phyloP scores from a whole-genome alignment of 352 stramenopile species.

The Phytophthora gonapodyides region DNA sequence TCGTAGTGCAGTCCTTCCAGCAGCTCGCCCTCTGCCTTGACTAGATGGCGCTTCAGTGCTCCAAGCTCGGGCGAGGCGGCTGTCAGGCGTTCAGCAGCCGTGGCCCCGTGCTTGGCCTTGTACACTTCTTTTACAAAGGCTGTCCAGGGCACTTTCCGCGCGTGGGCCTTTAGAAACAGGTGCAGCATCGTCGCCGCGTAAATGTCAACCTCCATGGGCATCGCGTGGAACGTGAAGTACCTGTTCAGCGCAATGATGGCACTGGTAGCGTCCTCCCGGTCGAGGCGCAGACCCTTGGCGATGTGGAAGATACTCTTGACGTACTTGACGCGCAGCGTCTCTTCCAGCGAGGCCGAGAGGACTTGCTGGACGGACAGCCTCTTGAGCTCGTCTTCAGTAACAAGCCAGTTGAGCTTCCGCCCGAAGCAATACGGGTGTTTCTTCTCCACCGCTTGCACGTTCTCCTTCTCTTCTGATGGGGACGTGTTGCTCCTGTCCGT shows the following conservation, averaged over 20 bases:
- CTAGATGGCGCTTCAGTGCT: conserved; percentile 56
- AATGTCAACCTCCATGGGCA: conserved; percentile 72
- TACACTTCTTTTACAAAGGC: conserved; percentile 80
- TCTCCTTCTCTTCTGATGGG: conserved; percentile 29
- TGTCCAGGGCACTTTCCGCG: conserved; percentile 57
- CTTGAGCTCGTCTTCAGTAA: conserved; percentile 55
- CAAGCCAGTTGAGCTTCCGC: conserved; percentile 76
- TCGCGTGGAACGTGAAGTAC: conserved; percentile 78
- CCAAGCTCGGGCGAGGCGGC: conserved; percentile 53
- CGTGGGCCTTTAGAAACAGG: conserved; percentile 77
- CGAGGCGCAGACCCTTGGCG: conserved; percentile 60
- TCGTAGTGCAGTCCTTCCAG: conserved; percentile 82
- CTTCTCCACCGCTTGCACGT: conserved; percentile 18
- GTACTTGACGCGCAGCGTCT: conserved; percentile 65
- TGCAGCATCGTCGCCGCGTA: conserved; percentile 73
- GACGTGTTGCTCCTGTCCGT: conserved; percentile 24
- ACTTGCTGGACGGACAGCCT: conserved; percentile 66
- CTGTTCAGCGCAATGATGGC: conserved; percentile 78
- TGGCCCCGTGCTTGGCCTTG: conserved; percentile 50
- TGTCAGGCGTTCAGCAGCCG: conserved; percentile 24
- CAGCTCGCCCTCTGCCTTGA: conserved; percentile 62
- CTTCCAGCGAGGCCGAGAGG: conserved; percentile 70
- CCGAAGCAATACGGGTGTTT: conserved; percentile 61
- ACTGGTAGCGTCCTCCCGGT: conserved; percentile 74
- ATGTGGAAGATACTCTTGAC: conserved; percentile 69